These are phyloP conservation scores for Sistotremastrum niveocremeum DNA, from an alignment of 768 basidiomycete genomes.

Conservation along the genomic window DNA sequence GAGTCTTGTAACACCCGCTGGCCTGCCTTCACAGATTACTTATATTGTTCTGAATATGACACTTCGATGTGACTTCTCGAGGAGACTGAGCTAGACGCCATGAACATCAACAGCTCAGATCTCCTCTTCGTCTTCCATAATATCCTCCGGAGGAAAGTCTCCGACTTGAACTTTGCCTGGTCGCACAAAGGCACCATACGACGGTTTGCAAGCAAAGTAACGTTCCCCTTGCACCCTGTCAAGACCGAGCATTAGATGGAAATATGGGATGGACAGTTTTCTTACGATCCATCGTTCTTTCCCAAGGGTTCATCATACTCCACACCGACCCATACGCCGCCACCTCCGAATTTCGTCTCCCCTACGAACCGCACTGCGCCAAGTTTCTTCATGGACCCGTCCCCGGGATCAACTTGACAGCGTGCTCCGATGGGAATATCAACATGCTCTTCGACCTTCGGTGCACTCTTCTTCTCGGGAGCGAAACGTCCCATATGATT, in stretches of 20 bases:
- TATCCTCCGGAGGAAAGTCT: constrained; percentile 76
- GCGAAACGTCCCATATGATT: constrained; percentile 87
- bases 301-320: constrained; percentile 94
- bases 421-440: constrained; percentile 58
- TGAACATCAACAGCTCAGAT: constrained; percentile 29
- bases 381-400: constrained; percentile 51
- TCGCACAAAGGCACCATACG: constrained; percentile 77
- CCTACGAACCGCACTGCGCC: constrained; percentile 85
- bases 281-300: constrained; percentile 91
- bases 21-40: too few relatives aligned
- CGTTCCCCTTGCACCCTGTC: constrained; percentile 65
- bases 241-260: constrained; percentile 1
- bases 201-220: constrained; percentile 73
- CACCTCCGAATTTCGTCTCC: constrained; percentile 54
- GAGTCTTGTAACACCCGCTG: too few relatives aligned
- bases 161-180: constrained; percentile 73
- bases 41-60: background rate
- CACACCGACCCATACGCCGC: constrained; percentile 75
- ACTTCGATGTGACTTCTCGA: background rate
- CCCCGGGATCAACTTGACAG: constrained; percentile 68
- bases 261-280: constrained; percentile 9
- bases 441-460: constrained; percentile 16
- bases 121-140: constrained; percentile 64
- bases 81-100: background rate
- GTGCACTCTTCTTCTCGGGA: constrained; percentile 23